phyloP scores from a whole-genome alignment of 148 eudicot genomes.

The Rhododendron kiyosumense region DNA sequence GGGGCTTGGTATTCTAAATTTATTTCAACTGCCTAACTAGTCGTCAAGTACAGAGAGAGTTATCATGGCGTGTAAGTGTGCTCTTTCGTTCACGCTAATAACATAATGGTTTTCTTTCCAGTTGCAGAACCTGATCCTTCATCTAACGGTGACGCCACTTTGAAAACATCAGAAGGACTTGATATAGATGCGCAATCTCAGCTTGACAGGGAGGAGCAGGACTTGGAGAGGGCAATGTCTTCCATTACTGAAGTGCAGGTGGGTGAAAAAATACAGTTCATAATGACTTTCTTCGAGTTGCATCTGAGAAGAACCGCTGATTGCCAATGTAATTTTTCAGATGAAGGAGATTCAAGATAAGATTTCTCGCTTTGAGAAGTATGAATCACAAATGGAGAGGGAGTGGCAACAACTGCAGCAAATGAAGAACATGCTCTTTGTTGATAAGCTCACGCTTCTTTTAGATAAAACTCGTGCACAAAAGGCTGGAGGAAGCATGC shows the following conservation, averaged over 20 bases:
- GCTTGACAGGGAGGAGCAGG: constrained; percentile 66
- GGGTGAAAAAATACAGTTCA: background rate
- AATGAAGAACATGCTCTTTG: constrained; percentile 62
- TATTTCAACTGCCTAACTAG: constrained; percentile 1
- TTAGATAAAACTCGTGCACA: constrained; percentile 38
- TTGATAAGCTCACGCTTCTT: constrained; percentile 66
- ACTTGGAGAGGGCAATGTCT: constrained; percentile 56
- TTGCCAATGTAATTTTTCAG: constrained; percentile 25
- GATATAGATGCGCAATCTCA: constrained; percentile 43
- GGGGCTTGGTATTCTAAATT: background rate
- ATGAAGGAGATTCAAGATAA: constrained; percentile 56
- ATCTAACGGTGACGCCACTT: constrained; percentile 26
- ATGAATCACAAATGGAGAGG: constrained; percentile 63
- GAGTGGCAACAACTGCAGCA: constrained; percentile 65
- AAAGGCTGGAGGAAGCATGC: constrained; percentile 31
- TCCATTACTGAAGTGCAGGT: constrained; percentile 68
- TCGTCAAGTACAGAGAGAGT: background rate
- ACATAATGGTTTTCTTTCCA: background rate
- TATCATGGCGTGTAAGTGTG: background rate
- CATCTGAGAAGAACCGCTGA: background rate
- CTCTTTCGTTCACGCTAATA: background rate
- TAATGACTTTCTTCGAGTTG: background rate
- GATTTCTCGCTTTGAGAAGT: constrained; percentile 48
- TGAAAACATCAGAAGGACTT: constrained; percentile 34
- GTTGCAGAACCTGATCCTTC: constrained; percentile 40